Conservation (phyloP, 345 rosid species). For the Cardamine occulta region DNA sequence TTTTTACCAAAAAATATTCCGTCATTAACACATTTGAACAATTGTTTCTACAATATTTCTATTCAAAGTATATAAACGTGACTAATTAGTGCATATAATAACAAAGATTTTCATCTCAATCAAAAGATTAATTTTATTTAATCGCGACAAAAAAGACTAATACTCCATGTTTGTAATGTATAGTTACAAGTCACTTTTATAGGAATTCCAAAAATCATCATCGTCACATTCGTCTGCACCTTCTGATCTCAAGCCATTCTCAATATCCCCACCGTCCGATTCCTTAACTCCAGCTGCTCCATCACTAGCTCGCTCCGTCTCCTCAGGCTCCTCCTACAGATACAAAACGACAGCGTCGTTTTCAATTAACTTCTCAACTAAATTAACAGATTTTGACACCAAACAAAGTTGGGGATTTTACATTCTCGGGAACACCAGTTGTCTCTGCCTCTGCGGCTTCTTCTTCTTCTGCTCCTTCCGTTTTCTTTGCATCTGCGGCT, state of each 20-base stretch:
- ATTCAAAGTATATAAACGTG: slow-evolving; percentile 1
- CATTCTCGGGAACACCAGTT: slow-evolving; percentile 40
- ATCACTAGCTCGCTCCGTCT: slow-evolving; percentile 31
- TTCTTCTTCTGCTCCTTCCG: slow-evolving; percentile 42
- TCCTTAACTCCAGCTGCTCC: slow-evolving; percentile 34
- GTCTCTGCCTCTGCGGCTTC: slow-evolving; percentile 43
- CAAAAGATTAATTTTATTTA: background rate
- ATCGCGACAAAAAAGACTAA: background rate
- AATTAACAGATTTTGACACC: slow-evolving; percentile 14
- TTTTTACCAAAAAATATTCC: slow-evolving; percentile 2
- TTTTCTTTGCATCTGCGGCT: slow-evolving; percentile 52
- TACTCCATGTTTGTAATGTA: background rate
- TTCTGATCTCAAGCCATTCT: slow-evolving; percentile 34
- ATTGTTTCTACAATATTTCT: background rate
- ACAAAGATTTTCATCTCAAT: background rate
- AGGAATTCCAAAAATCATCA: slow-evolving; percentile 36
- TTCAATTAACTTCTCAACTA: background rate
- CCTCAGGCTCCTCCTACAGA: slow-evolving; percentile 51
- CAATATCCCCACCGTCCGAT: slow-evolving; percentile 41
- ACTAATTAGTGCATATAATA: background rate
- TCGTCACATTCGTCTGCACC: slow-evolving; percentile 41
- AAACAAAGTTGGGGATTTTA: background rate
- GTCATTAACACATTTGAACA: background rate
- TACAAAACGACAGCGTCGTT: slow-evolving; percentile 14
- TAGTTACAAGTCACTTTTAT: slow-evolving; percentile 30